These are phyloP conservation scores for Solanum pinnatisectum DNA, from an alignment of 257 asterid species.

Conservation along the genomic window DNA sequence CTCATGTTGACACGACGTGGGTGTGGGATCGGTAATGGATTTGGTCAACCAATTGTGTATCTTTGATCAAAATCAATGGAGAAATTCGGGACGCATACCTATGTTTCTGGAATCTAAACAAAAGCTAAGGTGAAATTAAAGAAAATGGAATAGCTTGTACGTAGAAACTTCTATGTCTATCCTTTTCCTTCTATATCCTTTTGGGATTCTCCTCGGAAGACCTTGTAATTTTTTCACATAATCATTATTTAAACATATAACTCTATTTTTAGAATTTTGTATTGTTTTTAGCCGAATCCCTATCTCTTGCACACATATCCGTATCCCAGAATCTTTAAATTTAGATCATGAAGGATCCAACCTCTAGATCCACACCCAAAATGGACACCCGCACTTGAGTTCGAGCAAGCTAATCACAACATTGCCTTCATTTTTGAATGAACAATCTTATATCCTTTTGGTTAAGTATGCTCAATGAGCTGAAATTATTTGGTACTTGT, in stretches of 20 bases:
- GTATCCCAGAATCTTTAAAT: neutral
- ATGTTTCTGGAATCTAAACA: neutral
- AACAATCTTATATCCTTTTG: neutral
- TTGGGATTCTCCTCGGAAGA: neutral
- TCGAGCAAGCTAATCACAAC: neutral
- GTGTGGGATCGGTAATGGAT: neutral
- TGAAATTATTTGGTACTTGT: neutral
- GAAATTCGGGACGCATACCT: neutral
- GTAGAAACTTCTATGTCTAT: neutral
- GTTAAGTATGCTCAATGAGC: neutral
- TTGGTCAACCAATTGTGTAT: neutral
- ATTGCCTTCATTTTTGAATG: neutral
- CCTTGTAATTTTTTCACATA: neutral
- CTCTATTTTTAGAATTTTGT: neutral
- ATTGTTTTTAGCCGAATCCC: neutral
- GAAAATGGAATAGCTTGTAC: neutral
- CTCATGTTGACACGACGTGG: neutral
- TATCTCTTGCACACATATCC: neutral
- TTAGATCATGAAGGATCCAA: neutral
- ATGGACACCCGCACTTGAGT: neutral
- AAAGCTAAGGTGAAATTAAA: neutral
- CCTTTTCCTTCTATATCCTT: neutral
- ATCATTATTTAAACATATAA: neutral
- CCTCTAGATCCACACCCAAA: neutral
- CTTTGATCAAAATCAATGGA: neutral